phyloP scores from a whole-genome alignment of 805 yeast species.

The Alloascoidea africana region DNA sequence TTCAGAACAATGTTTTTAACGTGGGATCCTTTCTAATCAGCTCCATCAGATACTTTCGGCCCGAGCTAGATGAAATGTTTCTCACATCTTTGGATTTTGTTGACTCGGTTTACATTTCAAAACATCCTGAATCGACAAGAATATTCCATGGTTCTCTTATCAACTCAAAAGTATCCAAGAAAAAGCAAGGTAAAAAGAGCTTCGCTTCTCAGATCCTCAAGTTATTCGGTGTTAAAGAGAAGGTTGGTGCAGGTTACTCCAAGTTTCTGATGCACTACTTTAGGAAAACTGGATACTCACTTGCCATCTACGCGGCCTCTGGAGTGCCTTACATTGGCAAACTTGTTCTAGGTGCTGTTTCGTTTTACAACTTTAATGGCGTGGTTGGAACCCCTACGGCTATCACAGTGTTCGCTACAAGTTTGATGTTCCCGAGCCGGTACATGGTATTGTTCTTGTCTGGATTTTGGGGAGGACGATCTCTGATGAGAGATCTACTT shows the following conservation, averaged over 20 bases:
- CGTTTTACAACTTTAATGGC: constrained; percentile 28
- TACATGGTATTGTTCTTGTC: constrained; percentile 23
- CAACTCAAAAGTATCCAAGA: neutral
- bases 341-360: constrained; percentile 23
- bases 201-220: no score
- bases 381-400: constrained; percentile 33
- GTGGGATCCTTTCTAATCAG: constrained; percentile 24
- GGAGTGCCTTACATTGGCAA: constrained; percentile 27
- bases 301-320: constrained; percentile 20
- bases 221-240: constrained; percentile 3
- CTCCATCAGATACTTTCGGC: constrained; percentile 20
- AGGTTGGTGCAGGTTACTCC: constrained; percentile 5
- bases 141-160: constrained; percentile 10
- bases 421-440: constrained; percentile 21
- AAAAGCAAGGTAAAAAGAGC: no score
- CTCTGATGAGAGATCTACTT: constrained; percentile 29
- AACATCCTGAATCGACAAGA: constrained; percentile 23
- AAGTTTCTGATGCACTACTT: constrained; percentile 15
- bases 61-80: constrained; percentile 26
- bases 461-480: constrained; percentile 30
- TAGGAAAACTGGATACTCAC: constrained; percentile 14
- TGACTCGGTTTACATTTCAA: constrained; percentile 20
- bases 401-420: constrained; percentile 18
- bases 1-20: constrained; percentile 24
- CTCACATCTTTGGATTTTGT: constrained; percentile 22